These are phyloP conservation scores for Suhomyces anneliseae DNA, from an alignment of 1,139 yeast genomes.

Conservation along the genomic window DNA sequence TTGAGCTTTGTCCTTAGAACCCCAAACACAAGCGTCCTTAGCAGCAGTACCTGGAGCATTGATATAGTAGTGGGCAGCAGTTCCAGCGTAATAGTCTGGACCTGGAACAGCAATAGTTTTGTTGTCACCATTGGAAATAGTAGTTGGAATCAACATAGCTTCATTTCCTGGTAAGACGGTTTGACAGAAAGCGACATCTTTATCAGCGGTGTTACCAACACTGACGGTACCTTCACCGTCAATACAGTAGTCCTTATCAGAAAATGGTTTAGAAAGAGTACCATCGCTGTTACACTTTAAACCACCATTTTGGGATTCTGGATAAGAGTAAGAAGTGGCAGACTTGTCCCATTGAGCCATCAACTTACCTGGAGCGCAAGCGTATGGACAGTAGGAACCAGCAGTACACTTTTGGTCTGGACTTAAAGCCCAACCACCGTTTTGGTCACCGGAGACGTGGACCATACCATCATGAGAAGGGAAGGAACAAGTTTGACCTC, in stretches of 20 bases:
- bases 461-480: slow-evolving; percentile 69
- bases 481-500: slow-evolving; percentile 54
- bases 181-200: slow-evolving; percentile 80
- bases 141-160: slow-evolving; percentile 88
- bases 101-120: slow-evolving; percentile 80
- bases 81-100: slow-evolving; percentile 65
- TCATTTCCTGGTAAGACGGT: slow-evolving; percentile 92
- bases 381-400: slow-evolving; percentile 83
- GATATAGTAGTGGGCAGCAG: slow-evolving; percentile 86
- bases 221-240: slow-evolving; percentile 73
- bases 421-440: slow-evolving; percentile 89
- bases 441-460: slow-evolving; percentile 56
- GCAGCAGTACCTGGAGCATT: slow-evolving; percentile 84
- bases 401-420: slow-evolving; percentile 72
- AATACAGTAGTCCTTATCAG: slow-evolving; percentile 62
- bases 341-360: slow-evolving; percentile 76
- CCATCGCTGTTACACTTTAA: slow-evolving; percentile 74
- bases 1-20: slow-evolving; percentile 58
- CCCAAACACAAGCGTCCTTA: slow-evolving; percentile 85
- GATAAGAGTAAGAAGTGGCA: slow-evolving; percentile 59
- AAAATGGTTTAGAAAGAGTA: slow-evolving; percentile 60
- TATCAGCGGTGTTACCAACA: slow-evolving; percentile 54
- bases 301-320: slow-evolving; percentile 82
- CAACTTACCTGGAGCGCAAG: slow-evolving; percentile 81
- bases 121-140: slow-evolving; percentile 47